Percentiles rank a stretch among this genome's conserved stretches.
Evolutionary conservation across 2,329 filamentous ascomycete genomes (phyloP).

Genomic region (Metarhizium guizhouense): DNA sequence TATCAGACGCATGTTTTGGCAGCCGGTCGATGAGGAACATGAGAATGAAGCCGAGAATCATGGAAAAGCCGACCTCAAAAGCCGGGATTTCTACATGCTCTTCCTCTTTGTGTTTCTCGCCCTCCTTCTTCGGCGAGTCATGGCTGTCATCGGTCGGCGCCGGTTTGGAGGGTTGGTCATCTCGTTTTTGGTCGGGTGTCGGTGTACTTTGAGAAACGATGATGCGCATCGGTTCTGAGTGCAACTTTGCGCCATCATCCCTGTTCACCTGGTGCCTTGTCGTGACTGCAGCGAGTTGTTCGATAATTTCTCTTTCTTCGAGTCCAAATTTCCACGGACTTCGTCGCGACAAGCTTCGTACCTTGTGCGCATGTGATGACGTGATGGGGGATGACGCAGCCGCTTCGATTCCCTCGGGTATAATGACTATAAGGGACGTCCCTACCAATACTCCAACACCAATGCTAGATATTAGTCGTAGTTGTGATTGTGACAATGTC

Average conservation of each 20-base stretch:
- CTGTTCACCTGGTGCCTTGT: slow-evolving; percentile 1
- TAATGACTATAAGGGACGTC: slow-evolving; percentile 92
- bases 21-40: slow-evolving; percentile 95
- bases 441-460: slow-evolving; percentile 92
- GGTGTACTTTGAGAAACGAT: not conserved
- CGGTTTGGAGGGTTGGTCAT: not conserved
- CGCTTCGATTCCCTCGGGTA: slow-evolving; percentile 91
- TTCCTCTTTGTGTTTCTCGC: slow-evolving; percentile 23
- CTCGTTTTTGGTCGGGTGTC: not conserved
- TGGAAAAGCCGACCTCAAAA: slow-evolving; percentile 75
- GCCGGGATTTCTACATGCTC: slow-evolving; percentile 42
- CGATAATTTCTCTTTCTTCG: slow-evolving; percentile 15
- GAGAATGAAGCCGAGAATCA: slow-evolving; percentile 82
- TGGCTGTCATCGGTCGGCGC: not conserved
- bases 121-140: slow-evolving; percentile 9
- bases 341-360: slow-evolving; percentile 22
- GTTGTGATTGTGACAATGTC: slow-evolving; percentile 73
- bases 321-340: slow-evolving; percentile 20
- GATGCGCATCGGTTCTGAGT: not conserved
- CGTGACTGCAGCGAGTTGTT: slow-evolving; percentile 12
- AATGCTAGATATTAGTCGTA: slow-evolving; percentile 83
- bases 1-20: slow-evolving; percentile 61
- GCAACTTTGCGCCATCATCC: not conserved
- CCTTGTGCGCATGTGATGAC: slow-evolving; percentile 27
- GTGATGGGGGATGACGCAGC: slow-evolving; percentile 53